Conservation (phyloP, 108 stramenopile genomes). For the Skeletonema marinoi region DNA sequence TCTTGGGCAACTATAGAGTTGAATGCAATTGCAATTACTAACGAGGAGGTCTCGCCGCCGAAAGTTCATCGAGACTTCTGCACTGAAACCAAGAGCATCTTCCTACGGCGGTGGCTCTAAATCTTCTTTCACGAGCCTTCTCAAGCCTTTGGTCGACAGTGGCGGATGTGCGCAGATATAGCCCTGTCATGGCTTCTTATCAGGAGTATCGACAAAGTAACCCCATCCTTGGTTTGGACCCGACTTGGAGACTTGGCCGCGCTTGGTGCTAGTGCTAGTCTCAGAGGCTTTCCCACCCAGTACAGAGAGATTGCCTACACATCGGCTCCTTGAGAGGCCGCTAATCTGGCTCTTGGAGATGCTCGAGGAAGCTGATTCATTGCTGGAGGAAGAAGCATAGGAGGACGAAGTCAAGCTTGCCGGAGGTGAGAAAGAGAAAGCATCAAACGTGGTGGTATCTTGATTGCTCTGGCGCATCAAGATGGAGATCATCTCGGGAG, state of each 20-base stretch:
- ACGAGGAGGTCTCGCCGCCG: no score
- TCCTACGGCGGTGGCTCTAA: no score
- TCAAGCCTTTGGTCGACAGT: background rate
- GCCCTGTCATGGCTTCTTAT: background rate
- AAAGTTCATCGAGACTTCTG: no score
- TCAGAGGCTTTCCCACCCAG: background rate
- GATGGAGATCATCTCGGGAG: background rate
- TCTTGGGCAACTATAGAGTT: no score
- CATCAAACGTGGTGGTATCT: no score
- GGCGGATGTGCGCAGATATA: no score
- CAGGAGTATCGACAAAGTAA: constrained; percentile 5
- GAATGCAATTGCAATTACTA: no score
- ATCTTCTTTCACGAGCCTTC: no score
- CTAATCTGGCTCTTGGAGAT: background rate
- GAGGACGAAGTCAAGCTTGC: background rate
- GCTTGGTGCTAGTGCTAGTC: background rate
- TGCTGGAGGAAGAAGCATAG: background rate
- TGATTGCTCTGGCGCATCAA: background rate
- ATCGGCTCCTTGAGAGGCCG: constrained; percentile 3
- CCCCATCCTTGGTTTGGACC: background rate
- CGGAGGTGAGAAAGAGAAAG: background rate
- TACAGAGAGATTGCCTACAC: constrained; percentile 1
- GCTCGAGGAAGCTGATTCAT: background rate
- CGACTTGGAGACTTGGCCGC: background rate
- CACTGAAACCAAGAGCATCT: no score